phyloP scores from a whole-genome alignment of 2,329 filamentous ascomycete genomes.

The Xylariales sp. region DNA sequence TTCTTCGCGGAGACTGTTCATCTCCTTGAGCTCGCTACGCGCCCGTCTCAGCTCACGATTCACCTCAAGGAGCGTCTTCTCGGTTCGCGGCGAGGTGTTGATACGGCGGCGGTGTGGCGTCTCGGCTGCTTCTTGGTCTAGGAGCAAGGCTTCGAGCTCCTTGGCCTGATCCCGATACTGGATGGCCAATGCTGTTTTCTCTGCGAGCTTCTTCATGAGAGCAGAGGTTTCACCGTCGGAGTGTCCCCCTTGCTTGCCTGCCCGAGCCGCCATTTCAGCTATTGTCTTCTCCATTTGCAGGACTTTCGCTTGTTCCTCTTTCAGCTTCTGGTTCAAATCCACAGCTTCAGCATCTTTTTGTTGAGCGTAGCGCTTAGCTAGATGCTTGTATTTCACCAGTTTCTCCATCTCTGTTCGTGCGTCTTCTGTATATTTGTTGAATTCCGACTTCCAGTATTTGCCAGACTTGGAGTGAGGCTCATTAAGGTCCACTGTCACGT shows the following conservation, averaged over 20 bases:
- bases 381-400: constrained; percentile 73
- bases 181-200: constrained; percentile 52
- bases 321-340: constrained; percentile 60
- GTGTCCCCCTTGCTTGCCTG: constrained; percentile 29
- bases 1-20: constrained; percentile 47
- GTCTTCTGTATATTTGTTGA: constrained; percentile 67
- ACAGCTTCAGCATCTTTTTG: constrained; percentile 71
- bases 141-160: constrained; percentile 50
- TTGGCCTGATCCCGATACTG: constrained; percentile 57
- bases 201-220: constrained; percentile 48
- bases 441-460: constrained; percentile 76
- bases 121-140: constrained; percentile 30
- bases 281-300: constrained; percentile 59
- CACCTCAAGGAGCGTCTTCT: constrained; percentile 47
- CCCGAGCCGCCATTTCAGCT: constrained; percentile 53
- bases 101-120: constrained; percentile 27
- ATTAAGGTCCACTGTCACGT: constrained; percentile 66
- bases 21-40: constrained; percentile 48
- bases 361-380: constrained; percentile 74
- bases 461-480: constrained; percentile 72
- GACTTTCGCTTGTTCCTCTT: constrained; percentile 64
- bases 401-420: constrained; percentile 72
- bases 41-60: constrained; percentile 51
- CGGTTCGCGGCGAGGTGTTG: constrained; percentile 42
- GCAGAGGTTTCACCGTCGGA: constrained; percentile 40